A percentile compares a stretch with the other conserved stretches of the same genome.
Evolutionary conservation across 106 monocot genomes (phyloP).

Genomic region (Triglochin maritima): DNA sequence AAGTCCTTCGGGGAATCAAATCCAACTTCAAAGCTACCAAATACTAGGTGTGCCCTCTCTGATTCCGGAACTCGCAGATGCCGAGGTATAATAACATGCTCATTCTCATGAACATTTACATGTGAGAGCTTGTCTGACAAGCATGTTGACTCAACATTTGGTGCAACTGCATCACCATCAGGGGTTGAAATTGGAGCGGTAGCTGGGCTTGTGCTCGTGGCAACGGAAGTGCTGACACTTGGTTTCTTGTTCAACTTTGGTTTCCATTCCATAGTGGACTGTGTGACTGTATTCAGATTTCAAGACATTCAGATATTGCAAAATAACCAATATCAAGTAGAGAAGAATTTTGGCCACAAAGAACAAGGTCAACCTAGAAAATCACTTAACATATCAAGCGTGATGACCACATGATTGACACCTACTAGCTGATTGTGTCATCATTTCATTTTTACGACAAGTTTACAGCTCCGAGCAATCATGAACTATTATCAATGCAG

Average conservation of each 20-base stretch:
- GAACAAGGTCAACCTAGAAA: no score
- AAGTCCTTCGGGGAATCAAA: slow-evolving; percentile 15
- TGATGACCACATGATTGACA: no score
- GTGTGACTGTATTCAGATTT: slow-evolving; percentile 23
- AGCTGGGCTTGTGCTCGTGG: not conserved
- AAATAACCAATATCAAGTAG: no score
- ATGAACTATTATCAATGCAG: no score
- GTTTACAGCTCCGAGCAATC: no score
- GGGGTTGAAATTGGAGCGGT: not conserved
- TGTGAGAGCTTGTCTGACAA: slow-evolving; percentile 42
- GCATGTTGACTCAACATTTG: slow-evolving; percentile 27
- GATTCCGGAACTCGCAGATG: slow-evolving; percentile 75
- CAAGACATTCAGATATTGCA: not conserved
- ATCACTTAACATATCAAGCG: no score
- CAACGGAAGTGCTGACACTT: not conserved
- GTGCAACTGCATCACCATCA: slow-evolving; percentile 2
- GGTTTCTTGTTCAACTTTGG: slow-evolving; percentile 63
- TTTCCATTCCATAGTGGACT: slow-evolving; percentile 68
- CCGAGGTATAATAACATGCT: slow-evolving; percentile 67
- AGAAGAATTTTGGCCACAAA: no score
- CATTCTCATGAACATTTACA: slow-evolving; percentile 28
- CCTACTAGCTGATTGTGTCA: no score
- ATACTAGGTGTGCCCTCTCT: slow-evolving; percentile 37
- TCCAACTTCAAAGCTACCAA: slow-evolving; percentile 62
- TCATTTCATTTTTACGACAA: no score